Percentiles rank a stretch among this genome's conserved stretches.
Conservation (phyloP, 2,329 filamentous ascomycete genomes). For the Coniochaeta sp. region DNA sequence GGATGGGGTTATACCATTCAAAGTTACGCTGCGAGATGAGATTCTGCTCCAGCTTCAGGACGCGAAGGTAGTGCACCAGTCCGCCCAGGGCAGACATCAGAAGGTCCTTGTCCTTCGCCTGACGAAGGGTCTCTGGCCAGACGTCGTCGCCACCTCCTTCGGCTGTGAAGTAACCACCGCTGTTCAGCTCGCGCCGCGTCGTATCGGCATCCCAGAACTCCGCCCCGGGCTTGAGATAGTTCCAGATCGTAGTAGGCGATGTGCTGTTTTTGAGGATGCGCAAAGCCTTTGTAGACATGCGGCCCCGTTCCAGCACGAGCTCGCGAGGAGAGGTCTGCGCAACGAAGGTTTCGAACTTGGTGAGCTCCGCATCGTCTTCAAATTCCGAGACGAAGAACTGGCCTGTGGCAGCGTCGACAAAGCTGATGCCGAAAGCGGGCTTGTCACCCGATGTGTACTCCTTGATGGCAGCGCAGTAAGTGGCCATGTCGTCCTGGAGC, state of each 20-base stretch:
- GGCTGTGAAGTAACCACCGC: constrained; percentile 69
- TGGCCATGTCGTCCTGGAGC: constrained; percentile 97
- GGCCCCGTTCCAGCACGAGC: constrained; percentile 80
- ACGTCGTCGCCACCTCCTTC: constrained; percentile 43
- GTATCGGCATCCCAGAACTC: constrained; percentile 90
- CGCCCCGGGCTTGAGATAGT: constrained; percentile 74
- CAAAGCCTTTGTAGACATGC: constrained; percentile 77
- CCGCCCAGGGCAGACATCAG: constrained; percentile 89
- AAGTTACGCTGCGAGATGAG: constrained; percentile 89
- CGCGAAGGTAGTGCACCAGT: constrained; percentile 76
- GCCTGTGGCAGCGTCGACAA: constrained; percentile 92
- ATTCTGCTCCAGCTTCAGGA: constrained; percentile 82
- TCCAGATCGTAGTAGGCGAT: constrained; percentile 88
- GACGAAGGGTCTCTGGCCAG: constrained; percentile 71
- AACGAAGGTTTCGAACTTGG: constrained; percentile 94
- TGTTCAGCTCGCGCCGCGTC: constrained; percentile 73
- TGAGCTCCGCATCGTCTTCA: constrained; percentile 84
- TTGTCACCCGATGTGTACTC: constrained; percentile 65
- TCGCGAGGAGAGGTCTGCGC: constrained; percentile 88
- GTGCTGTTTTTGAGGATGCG: constrained; percentile 97
- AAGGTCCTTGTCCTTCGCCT: constrained; percentile 70
- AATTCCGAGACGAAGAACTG: constrained; percentile 94
- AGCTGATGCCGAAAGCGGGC: constrained; percentile 84
- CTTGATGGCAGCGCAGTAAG: constrained; percentile 93
- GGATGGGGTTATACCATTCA: constrained; percentile 83